Evolutionary conservation across 441 rosid species (phyloP), one percentile per base, ranked within the genome.

Genomic region (Jatropha podagrica): DNA sequence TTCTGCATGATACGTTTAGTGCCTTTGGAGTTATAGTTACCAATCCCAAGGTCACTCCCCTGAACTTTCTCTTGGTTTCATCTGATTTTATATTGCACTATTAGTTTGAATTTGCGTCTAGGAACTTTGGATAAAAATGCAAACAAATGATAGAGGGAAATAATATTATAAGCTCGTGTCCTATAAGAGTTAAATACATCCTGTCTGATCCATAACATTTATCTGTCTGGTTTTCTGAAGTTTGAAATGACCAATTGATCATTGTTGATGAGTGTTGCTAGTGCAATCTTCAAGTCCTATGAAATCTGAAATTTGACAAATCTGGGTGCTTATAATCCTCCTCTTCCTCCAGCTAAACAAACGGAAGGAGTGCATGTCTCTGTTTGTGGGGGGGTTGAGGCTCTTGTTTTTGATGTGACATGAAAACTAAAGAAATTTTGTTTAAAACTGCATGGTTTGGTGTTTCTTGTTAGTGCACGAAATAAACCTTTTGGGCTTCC

Each of bases 21-120:
- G 99, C 99, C 41, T 93, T 95, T 83, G 99, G 99, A 23, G 96
- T 87, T 32, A 95, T 95, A 73, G 98, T 91, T 80, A 75, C 98
- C 56, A 95, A 95, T 81, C 98, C 99, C 10, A 93, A 93, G 97
- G 99, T 95, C 77, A 77, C 63, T 41, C 70, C 58, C 4, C 62
- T 40, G 4, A 27, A 13, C 46, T 75, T 18, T 55, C 5, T 41
- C 15, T 59, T 12, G 9, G 7, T 58, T 38, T 68, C 41, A 15
- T 74, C 23, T 49, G 5, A 9, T 59, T 52, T 3, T 49, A 46
- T 49, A 58, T 26, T 41, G 18, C n/a, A 44, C 55, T 9, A 15
- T 32, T 68, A 46, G 18, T 54, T 20, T 65, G 59, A 54, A 40
- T 27, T 72, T 72, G 58, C 15, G 9, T 72, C 17, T 26, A 61